These are phyloP conservation scores for Elaeis guineensis DNA, from an alignment of 176 grass and related monocot genomes.

Conservation along the genomic window DNA sequence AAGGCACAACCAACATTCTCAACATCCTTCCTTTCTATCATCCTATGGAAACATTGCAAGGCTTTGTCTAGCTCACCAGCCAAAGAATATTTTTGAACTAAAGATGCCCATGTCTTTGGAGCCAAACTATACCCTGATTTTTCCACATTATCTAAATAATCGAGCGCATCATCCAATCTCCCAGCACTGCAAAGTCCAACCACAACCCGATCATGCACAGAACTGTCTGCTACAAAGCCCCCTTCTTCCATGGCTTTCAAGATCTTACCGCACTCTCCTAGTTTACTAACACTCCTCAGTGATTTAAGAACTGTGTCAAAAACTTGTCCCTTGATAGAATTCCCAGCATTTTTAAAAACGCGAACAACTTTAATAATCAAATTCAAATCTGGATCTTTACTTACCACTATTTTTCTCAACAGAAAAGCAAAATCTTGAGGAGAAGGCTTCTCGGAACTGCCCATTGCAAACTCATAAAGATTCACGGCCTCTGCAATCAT, in stretches of 20 bases:
- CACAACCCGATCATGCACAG: conserved; percentile 50
- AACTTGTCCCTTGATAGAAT: conserved; percentile 33
- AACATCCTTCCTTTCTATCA: conserved; percentile 32
- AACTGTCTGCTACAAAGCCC: conserved; percentile 40
- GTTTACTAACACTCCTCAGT: conserved; percentile 55
- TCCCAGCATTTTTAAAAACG: conserved; percentile 33
- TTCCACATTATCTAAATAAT: conserved; percentile 40
- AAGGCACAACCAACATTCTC: conserved; percentile 29
- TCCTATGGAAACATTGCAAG: conserved; percentile 33
- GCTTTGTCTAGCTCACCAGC: conserved; percentile 34
- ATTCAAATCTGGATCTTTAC: conserved; percentile 46
- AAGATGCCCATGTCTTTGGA: conserved; percentile 39
- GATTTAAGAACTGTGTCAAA: conserved; percentile 54
- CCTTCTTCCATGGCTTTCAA: conserved; percentile 67
- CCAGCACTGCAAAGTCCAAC: conserved; percentile 49
- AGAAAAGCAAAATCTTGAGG: conserved; percentile 33
- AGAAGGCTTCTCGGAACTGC: conserved; percentile 21
- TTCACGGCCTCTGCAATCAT: conserved; percentile 48
- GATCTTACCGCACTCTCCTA: conserved; percentile 56
- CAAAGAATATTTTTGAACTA: conserved; percentile 38
- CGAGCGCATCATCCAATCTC: conserved; percentile 33
- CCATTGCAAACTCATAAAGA: conserved; percentile 51
- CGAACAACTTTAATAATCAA: conserved; percentile 39
- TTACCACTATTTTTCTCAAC: conserved; percentile 51
- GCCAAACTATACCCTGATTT: conserved; percentile 45